Evolutionary conservation across 2,329 filamentous ascomycete species (phyloP), one percentile per base, ranked within the genome.

Genomic region (Penicillium brasilianum): DNA sequence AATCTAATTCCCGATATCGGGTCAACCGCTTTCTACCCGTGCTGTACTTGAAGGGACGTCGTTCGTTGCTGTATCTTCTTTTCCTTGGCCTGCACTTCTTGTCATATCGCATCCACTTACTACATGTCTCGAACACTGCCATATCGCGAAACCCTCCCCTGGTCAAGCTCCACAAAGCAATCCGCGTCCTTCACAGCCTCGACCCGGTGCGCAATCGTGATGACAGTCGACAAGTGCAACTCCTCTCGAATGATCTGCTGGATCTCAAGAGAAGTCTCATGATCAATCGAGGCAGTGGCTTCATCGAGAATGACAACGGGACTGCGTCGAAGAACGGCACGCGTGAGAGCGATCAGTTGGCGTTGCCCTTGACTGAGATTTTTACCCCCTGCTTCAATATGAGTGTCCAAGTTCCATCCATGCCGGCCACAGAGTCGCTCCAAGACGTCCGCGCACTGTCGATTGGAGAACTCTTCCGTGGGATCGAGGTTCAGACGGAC

Each of bases 241-340:
- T 78, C 75, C 52, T 77, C 73, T 3, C 75, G 60, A 3, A 77
- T 65, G 8, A 77, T 72, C 51, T 74, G 71, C 65, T 78, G 75
- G 4, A 77, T 76, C 44, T 77, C 75, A n/a, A 76, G 68, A 16
- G 86, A 85, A 0, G 86, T 89, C 63, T 88, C 85, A 55, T 82
- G 80, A 71, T 90, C 87, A 63, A 89, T 87, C 52, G 83, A 86
- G 2, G 87, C 87, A 1, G 87, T 89, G 2, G 87, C 87, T 68
- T 90, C 88, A 67, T 90, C 88, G 69, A 90, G 81, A 54, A 90
- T 84, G 10, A 90, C 79, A 63, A 90, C 83, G 0, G 85, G 77
- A 60, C 85, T 87, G n/a, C 84, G 76, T 9, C 87, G 75, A 50
- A 90, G 73, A 56, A 90, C 82, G 0, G 88, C 87, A n/a, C 88